Conservation (phyloP, 176 grass and related monocot genomes). For the Paspalum vaginatum region DNA sequence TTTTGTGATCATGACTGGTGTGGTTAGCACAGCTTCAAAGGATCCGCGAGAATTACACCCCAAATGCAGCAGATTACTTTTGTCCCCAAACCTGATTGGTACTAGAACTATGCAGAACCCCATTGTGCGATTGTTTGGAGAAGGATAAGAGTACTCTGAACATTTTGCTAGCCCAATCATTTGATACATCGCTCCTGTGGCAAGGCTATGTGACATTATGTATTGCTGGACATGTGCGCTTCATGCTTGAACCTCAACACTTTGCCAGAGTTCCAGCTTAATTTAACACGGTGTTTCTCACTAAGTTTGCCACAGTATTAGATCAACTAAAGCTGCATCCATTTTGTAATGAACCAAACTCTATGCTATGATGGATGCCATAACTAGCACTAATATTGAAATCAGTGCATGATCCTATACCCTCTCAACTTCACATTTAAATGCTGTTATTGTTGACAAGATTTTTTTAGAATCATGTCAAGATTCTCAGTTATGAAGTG, state of each 20-base stretch:
- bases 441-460: slow-evolving; percentile 1
- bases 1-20: background rate
- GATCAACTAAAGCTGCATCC: background rate
- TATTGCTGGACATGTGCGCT: background rate
- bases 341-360: slow-evolving; percentile 10
- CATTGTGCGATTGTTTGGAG: background rate
- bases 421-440: background rate
- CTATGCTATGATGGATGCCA: background rate
- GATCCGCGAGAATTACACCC: slow-evolving; percentile 1
- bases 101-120: background rate
- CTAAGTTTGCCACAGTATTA: background rate
- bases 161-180: background rate
- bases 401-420: background rate
- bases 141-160: background rate
- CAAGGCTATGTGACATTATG: background rate
- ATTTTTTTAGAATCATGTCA: slow-evolving; percentile 8
- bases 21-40: background rate
- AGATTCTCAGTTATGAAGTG: slow-evolving; percentile 32
- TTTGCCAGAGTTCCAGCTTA: background rate
- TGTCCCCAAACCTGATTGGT: background rate
- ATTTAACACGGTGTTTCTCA: background rate
- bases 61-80: background rate
- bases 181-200: background rate
- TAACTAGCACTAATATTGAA: slow-evolving; percentile 25
- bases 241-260: background rate